Evolutionary conservation across 805 yeast genomes (phyloP), one percentile per base, ranked within the genome.

Genomic region (Candida vaughaniae): DNA sequence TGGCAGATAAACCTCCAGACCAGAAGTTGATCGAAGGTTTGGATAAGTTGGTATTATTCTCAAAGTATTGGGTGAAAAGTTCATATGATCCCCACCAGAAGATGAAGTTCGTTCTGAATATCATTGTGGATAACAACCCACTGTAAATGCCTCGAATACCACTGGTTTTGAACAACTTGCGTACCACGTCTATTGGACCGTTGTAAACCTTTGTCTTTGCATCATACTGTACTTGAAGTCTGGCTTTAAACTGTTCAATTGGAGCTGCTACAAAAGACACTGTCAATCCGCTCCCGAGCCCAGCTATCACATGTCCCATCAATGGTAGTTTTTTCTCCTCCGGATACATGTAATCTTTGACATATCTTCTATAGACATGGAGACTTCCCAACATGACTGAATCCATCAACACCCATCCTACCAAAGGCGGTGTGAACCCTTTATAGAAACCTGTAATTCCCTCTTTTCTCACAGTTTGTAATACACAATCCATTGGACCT

Each of bases 41-140:
- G 33, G 82, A 76, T 71, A 87, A 47, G 26, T 64, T 60, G 1
- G 95, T 87, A 49, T 85, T 68, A 5, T 69, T 66, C 46, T 75
- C 72, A 60, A 88, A 80, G 70, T 73, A 80, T 37, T 74, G 68
- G 6, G 95, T 85, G 56, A 88, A 73, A 6, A 87, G 39, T 53
- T 87, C 95, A 56, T 89, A 89, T 0, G 95, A 80, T 1, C 95
- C 95, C 97, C 97, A 89, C 91, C 95, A 87, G 41, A 86, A 85
- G 23, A 85, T 71, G 56, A 88, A 89, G 60, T 85, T 85, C 1
- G 95, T 80, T 55, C 96, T 73, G 66, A 89, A 89, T 10, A 89
- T 74, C 82, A 88, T 77, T 0, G 97, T 89, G 11, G 95, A 80
- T n/a, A 80, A 62, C 29, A 89, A 68, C 5, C 96, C 96, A 48